Conservation (phyloP, 2,329 filamentous ascomycete genomes). For the Pseudocercospora macadamiae region DNA sequence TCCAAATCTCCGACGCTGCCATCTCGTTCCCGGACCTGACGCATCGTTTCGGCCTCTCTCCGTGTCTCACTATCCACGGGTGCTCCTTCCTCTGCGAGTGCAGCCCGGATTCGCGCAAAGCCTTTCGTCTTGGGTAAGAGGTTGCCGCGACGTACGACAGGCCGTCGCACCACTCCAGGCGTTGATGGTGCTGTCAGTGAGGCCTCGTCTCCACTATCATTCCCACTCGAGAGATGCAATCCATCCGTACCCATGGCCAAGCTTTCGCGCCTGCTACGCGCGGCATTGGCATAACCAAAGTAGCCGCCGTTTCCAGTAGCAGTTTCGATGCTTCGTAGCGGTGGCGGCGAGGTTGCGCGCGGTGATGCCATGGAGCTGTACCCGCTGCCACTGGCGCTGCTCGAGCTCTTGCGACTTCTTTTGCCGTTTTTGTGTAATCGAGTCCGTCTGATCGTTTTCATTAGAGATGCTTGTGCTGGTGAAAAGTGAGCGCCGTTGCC, state of each 20-base stretch:
- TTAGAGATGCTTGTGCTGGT: constrained; percentile 52
- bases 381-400: constrained; percentile 64
- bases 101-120: constrained; percentile 89
- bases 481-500: constrained; percentile 33
- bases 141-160: constrained; percentile 85
- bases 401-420: constrained; percentile 66
- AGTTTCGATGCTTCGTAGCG: constrained; percentile 58
- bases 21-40: constrained; percentile 91
- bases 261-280: constrained; percentile 72
- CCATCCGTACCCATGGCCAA: constrained; percentile 90
- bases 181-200: constrained; percentile 55
- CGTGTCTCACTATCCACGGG: constrained; percentile 87
- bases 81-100: constrained; percentile 82
- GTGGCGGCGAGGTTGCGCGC: constrained; percentile 77
- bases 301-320: constrained; percentile 46
- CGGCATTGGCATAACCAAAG: constrained; percentile 39
- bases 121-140: constrained; percentile 93
- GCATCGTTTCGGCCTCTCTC: constrained; percentile 91
- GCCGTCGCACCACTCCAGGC: constrained; percentile 76
- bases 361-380: constrained; percentile 69
- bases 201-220: constrained; percentile 74
- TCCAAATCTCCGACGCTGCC: constrained; percentile 46
- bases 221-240: constrained; percentile 76
- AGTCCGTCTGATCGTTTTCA: constrained; percentile 77
- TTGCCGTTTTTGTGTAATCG: constrained; percentile 55